Conservation (phyloP, 225 moss, liverwort and hornwort genomes). For the Neckera pumila region DNA sequence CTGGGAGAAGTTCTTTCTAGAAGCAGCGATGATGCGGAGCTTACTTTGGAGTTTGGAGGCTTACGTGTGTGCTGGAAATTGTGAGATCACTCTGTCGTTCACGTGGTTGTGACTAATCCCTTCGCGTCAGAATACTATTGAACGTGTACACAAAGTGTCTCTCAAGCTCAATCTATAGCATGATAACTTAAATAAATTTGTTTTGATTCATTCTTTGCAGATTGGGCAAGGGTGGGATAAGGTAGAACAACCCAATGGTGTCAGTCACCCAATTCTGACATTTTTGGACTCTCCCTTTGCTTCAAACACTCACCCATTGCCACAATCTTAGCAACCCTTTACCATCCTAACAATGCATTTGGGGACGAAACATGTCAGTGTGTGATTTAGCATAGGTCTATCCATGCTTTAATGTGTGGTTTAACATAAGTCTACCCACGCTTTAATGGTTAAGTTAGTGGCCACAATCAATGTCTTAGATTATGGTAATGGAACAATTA, state of each 20-base stretch:
- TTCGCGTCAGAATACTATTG: background rate
- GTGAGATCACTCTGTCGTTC: background rate
- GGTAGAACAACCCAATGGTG: background rate
- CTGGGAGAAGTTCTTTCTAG: background rate
- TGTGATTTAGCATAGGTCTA: background rate
- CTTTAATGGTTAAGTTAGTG: no score
- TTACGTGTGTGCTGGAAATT: background rate
- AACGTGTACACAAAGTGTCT: background rate
- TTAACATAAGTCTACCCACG: no score
- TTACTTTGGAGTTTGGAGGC: background rate
- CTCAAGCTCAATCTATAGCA: background rate
- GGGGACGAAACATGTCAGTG: accelerated
- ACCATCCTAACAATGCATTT: background rate
- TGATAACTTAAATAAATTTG: background rate
- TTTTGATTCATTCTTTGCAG: background rate
- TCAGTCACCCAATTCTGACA: background rate
- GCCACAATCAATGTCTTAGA: no score
- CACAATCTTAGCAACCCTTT: background rate
- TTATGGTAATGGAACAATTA: no score
- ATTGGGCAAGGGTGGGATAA: background rate
- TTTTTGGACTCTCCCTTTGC: background rate
- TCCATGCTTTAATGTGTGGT: no score
- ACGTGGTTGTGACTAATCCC: background rate
- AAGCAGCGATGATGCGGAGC: background rate
- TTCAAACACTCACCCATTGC: accelerated